These are phyloP conservation scores for Trichocomaceae sp. DNA, from an alignment of 2,329 filamentous ascomycete species.

Conservation along the genomic window DNA sequence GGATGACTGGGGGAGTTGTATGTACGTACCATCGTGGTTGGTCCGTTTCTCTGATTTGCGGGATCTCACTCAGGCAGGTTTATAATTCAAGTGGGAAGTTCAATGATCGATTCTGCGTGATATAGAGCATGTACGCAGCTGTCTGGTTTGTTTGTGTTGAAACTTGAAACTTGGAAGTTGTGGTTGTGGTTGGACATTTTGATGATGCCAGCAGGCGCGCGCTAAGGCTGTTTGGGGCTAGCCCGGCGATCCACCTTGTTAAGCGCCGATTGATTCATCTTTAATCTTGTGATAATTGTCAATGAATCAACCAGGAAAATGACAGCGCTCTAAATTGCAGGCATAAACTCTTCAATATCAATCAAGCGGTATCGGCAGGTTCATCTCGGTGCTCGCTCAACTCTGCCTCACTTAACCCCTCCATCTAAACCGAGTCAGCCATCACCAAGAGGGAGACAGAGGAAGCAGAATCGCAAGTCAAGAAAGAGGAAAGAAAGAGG, in stretches of 20 bases:
- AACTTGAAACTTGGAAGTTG: no score
- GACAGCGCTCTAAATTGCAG: no score
- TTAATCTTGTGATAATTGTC: no score
- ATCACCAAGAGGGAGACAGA: constrained; percentile 1
- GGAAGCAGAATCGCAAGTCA: neutral
- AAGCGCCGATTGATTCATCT: no score
- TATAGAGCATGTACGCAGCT: neutral
- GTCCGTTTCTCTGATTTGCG: neutral
- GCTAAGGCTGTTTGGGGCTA: constrained; percentile 1
- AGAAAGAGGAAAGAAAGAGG: neutral
- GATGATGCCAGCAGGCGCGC: constrained; percentile 4
- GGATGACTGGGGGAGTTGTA: neutral
- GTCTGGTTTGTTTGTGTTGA: no score
- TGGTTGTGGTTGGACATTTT: neutral
- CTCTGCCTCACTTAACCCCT: neutral
- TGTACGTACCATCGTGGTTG: neutral
- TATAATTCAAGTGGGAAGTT: neutral
- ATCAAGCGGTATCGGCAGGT: neutral
- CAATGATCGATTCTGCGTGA: neutral
- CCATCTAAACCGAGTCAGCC: neutral
- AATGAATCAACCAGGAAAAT: no score
- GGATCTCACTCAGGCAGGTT: neutral
- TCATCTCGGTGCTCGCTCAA: neutral
- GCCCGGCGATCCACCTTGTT: neutral
- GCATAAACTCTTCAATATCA: neutral